phyloP scores from a whole-genome alignment of 1,284 basidiomycete species.

The Ustilago hordei region DNA sequence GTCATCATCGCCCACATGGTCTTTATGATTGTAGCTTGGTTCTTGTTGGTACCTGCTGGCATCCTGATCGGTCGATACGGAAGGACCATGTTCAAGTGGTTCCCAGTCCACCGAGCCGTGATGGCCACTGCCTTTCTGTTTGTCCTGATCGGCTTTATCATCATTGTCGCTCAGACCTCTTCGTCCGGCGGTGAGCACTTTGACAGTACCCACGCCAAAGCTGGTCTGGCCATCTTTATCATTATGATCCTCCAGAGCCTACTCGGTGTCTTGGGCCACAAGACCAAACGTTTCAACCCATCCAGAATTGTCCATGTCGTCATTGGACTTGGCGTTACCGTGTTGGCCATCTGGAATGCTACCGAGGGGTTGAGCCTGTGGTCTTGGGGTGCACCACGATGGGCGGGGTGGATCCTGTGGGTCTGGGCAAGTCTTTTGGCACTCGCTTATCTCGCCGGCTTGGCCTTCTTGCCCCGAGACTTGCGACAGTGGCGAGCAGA shows the following conservation, averaged over 20 bases:
- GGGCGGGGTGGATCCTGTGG: slow-evolving; percentile 44
- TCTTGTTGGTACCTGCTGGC: slow-evolving; percentile 75
- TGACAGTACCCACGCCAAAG: slow-evolving; percentile 70
- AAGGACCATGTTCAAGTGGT: slow-evolving; percentile 76
- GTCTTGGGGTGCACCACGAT: slow-evolving; percentile 42
- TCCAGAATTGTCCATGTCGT: slow-evolving; percentile 51
- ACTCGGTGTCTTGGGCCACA: slow-evolving; percentile 76
- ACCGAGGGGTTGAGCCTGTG: slow-evolving; percentile 49
- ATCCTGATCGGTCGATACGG: slow-evolving; percentile 75
- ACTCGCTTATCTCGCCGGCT: slow-evolving; percentile 46
- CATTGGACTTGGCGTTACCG: slow-evolving; percentile 42
- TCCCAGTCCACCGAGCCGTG: slow-evolving; percentile 73
- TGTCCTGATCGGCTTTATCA: slow-evolving; percentile 74
- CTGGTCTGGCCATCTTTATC: slow-evolving; percentile 75
- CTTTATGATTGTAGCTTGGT: slow-evolving; percentile 72
- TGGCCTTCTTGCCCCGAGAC: slow-evolving; percentile 47
- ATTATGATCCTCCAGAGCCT: slow-evolving; percentile 76
- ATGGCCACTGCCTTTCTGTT: slow-evolving; percentile 73
- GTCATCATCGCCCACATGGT: slow-evolving; percentile 58
- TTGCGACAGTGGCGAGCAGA: slow-evolving; percentile 27
- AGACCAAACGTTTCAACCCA: slow-evolving; percentile 43
- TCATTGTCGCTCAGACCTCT: slow-evolving; percentile 72
- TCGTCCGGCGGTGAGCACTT: slow-evolving; percentile 27
- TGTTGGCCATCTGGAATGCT: slow-evolving; percentile 49
- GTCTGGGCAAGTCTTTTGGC: slow-evolving; percentile 47